These are phyloP conservation scores for Fragilariopsis cylindrus DNA, from an alignment of 108 stramenopile genomes.

Conservation along the genomic window DNA sequence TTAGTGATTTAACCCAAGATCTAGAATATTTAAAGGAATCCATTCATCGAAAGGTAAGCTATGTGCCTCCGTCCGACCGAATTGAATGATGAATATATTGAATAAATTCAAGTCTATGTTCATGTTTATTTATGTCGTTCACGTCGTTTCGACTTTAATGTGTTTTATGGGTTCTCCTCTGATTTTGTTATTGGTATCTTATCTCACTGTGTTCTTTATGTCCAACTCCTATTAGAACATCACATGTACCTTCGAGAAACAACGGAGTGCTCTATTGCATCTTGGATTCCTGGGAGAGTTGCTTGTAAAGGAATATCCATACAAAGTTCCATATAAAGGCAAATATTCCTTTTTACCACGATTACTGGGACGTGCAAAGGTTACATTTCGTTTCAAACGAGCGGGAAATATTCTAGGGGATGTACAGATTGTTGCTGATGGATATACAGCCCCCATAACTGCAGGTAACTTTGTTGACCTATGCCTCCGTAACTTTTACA, in stretches of 20 bases:
- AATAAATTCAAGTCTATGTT: background rate
- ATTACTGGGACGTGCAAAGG: slow-evolving; percentile 67
- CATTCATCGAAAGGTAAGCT: slow-evolving; percentile 22
- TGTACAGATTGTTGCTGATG: slow-evolving; percentile 83
- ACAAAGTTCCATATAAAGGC: slow-evolving; percentile 68
- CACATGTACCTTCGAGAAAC: slow-evolving; percentile 30
- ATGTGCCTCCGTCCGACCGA: no score
- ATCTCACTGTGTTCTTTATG: no score
- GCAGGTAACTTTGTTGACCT: slow-evolving; percentile 82
- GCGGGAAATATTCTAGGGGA: slow-evolving; percentile 58
- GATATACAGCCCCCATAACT: slow-evolving; percentile 82
- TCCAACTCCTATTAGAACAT: slow-evolving; percentile 14
- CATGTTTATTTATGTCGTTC: background rate
- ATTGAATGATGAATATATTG: background rate
- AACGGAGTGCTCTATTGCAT: slow-evolving; percentile 55
- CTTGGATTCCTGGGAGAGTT: slow-evolving; percentile 71
- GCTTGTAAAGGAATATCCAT: slow-evolving; percentile 62
- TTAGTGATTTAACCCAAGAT: slow-evolving; percentile 52
- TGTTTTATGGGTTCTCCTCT: background rate
- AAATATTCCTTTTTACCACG: slow-evolving; percentile 80
- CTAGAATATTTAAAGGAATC: slow-evolving; percentile 47
- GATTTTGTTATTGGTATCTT: background rate
- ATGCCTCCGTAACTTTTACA: slow-evolving; percentile 78
- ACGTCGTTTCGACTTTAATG: background rate
- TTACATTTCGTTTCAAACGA: slow-evolving; percentile 70